phyloP scores from a whole-genome alignment of 2,329 filamentous ascomycete genomes.

The Neurospora crassa region DNA sequence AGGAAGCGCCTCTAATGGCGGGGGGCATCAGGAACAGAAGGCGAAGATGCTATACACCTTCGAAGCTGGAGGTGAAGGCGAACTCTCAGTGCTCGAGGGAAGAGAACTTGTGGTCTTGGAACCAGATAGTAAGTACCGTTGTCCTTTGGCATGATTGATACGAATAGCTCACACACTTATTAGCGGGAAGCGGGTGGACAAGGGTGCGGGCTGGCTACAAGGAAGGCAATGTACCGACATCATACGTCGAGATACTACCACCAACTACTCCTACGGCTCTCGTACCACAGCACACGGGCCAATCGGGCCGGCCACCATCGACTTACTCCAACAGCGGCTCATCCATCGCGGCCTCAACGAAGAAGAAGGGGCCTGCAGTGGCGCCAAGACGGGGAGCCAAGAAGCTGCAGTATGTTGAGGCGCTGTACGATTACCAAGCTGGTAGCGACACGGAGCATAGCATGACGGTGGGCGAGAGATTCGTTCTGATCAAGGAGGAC shows the following conservation, averaged over 20 bases:
- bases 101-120: conserved; percentile 71
- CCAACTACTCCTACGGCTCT: conserved; percentile 32
- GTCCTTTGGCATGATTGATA: conserved; percentile 3
- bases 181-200: conserved; percentile 88
- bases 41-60: conserved; percentile 90
- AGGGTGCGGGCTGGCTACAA: conserved; percentile 66
- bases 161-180: conserved; percentile 20
- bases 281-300: conserved; percentile 34
- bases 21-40: conserved; percentile 43
- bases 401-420: conserved; percentile 88
- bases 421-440: conserved; percentile 83
- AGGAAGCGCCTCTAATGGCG: conserved; percentile 38
- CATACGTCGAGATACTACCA: conserved; percentile 66
- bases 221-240: conserved; percentile 78
- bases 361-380: conserved; percentile 87
- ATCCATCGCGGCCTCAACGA: conserved; percentile 47
- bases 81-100: conserved; percentile 71
- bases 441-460: conserved; percentile 79
- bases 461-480: conserved; percentile 84
- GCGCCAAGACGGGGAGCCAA: conserved; percentile 85
- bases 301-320: conserved; percentile 55
- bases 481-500: conserved; percentile 82
- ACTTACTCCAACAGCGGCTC: conserved; percentile 70
- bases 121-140: conserved; percentile 63
- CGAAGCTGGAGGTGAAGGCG: conserved; percentile 69